Conservation (phyloP, 495 filamentous ascomycete genomes). For the Tuber brumale region DNA sequence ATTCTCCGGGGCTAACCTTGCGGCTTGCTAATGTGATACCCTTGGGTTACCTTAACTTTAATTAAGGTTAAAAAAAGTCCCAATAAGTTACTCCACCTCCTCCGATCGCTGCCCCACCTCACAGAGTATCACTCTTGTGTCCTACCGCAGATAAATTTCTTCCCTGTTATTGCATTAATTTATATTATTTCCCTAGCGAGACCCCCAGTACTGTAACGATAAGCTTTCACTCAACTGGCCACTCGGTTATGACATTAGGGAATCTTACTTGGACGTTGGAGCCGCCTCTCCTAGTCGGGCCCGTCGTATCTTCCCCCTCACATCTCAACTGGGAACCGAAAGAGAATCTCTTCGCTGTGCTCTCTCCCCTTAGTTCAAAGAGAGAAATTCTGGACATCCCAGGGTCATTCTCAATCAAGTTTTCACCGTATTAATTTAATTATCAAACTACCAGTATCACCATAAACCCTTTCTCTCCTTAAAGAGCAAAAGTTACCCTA, state of each 20-base stretch:
- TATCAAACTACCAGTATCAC: not conserved
- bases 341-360: too few relatives aligned
- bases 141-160: not conserved
- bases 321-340: too few relatives aligned
- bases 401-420: too few relatives aligned
- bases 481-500: not conserved
- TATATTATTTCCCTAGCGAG: not conserved
- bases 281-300: too few relatives aligned
- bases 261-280: not conserved
- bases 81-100: not conserved
- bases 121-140: not conserved
- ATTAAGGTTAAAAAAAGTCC: not conserved
- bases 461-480: not conserved
- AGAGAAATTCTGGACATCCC: too few relatives aligned
- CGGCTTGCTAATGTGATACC: too few relatives aligned
- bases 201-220: not conserved
- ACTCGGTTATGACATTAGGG: not conserved
- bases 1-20: not conserved
- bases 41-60: not conserved
- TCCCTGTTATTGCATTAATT: not conserved
- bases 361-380: too few relatives aligned
- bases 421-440: not conserved
- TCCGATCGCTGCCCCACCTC: not conserved
- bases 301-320: too few relatives aligned
- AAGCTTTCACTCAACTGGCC: not conserved